Conservation (phyloP, 164 flowering plant genomes). For the Magnolia kwangsiensis region DNA sequence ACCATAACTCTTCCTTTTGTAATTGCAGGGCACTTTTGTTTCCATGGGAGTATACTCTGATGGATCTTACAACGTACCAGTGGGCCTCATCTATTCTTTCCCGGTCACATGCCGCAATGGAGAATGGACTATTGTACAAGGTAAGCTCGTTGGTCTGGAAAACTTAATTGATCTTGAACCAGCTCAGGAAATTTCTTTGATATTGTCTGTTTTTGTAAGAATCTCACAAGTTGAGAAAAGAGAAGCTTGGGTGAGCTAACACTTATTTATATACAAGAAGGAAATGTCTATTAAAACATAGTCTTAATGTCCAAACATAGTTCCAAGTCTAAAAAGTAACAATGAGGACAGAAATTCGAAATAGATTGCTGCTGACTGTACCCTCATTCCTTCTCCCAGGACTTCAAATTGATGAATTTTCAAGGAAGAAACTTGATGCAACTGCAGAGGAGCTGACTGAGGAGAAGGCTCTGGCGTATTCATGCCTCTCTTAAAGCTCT, state of each 20-base stretch:
- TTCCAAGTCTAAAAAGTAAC: not conserved
- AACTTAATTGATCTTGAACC: not conserved
- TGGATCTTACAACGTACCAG: constrained; percentile 93
- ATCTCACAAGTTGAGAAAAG: too few species aligned
- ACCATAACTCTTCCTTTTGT: not conserved
- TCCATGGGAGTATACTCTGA: constrained; percentile 99
- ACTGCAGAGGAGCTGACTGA: constrained; percentile 85
- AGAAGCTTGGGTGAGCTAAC: too few species aligned
- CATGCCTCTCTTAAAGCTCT: constrained; percentile 54
- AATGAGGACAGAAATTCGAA: not conserved
- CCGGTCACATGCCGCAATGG: constrained; percentile 88
- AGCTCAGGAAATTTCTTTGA: not conserved
- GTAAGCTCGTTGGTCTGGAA: constrained; percentile 27
- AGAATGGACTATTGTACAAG: constrained; percentile 92
- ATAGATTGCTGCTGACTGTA: not conserved
- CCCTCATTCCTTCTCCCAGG: constrained; percentile 38
- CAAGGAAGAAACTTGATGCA: constrained; percentile 85
- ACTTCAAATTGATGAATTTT: constrained; percentile 70
- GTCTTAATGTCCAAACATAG: too few species aligned
- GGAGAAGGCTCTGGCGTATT: constrained; percentile 90
- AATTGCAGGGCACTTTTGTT: constrained; percentile 82
- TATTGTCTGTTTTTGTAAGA: too few species aligned
- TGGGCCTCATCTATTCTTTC: constrained; percentile 95
- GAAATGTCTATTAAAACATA: too few species aligned
- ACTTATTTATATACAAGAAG: too few species aligned